Percentiles rank a stretch among this genome's conserved stretches.
These are phyloP conservation scores for Pichia eremophila DNA, from an alignment of 805 yeast genomes.

Conservation along the genomic window DNA sequence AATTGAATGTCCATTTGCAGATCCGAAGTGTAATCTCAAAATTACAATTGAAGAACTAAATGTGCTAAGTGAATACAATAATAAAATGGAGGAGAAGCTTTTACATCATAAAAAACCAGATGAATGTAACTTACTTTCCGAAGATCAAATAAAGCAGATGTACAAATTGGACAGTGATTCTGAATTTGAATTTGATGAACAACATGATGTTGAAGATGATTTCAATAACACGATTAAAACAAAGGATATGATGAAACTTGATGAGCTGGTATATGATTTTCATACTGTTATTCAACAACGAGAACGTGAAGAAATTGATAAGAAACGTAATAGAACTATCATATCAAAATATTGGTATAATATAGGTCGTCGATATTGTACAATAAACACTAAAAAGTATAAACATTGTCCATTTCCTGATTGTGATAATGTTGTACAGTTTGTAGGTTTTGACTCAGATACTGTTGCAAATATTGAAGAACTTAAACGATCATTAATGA, in stretches of 20 bases:
- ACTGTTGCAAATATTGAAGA: slow-evolving; percentile 21
- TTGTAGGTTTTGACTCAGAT: slow-evolving; percentile 25
- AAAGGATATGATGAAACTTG: slow-evolving; percentile 1
- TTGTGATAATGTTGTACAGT: slow-evolving; percentile 49
- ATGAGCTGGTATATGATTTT: slow-evolving; percentile 13
- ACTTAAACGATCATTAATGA: slow-evolving; percentile 17
- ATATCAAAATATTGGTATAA: slow-evolving; percentile 32
- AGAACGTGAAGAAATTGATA: slow-evolving; percentile 16
- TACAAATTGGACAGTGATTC: slow-evolving; percentile 10
- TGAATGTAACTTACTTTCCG: slow-evolving; percentile 5
- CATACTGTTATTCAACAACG: slow-evolving; percentile 14
- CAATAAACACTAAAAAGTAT: slow-evolving; percentile 36
- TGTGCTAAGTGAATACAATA: slow-evolving; percentile 18
- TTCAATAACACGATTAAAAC: neutral
- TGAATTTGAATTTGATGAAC: slow-evolving; percentile 4
- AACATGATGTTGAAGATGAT: neutral
- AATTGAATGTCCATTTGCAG: slow-evolving; percentile 51
- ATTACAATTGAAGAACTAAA: slow-evolving; percentile 36
- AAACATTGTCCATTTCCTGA: slow-evolving; percentile 85
- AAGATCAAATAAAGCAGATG: slow-evolving; percentile 15
- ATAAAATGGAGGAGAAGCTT: neutral
- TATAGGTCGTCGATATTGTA: slow-evolving; percentile 42
- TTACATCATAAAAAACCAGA: neutral
- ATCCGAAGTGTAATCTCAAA: slow-evolving; percentile 38
- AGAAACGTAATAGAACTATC: slow-evolving; percentile 20